A percentile compares a stretch with the other conserved stretches of the same genome.
Evolutionary conservation across 2,329 filamentous ascomycete species (phyloP).

Genomic region (Arthrobotrys entomopaga): DNA sequence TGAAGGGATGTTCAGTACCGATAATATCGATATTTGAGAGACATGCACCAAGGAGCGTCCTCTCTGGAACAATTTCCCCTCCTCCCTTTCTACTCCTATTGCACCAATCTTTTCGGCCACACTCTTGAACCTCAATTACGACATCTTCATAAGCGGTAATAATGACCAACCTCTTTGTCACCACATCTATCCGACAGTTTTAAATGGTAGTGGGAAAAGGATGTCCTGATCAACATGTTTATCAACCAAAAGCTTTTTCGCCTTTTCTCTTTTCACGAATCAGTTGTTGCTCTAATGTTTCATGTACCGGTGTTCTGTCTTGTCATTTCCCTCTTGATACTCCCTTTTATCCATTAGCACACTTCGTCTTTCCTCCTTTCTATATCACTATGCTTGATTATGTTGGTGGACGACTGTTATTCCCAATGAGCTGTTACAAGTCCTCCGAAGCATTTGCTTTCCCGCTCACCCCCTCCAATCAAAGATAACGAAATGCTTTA

Average conservation of each 20-base stretch:
- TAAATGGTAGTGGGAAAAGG: conserved; percentile 13
- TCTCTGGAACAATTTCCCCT: conserved; percentile 20
- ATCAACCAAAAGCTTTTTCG: conserved; percentile 26
- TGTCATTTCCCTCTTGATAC: conserved; percentile 31
- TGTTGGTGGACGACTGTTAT: conserved; percentile 41
- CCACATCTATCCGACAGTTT: conserved; percentile 10
- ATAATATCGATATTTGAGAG: conserved; percentile 72
- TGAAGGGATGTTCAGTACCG: conserved; percentile 72
- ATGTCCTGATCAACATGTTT: conserved; percentile 30
- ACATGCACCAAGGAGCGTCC: conserved; percentile 2
- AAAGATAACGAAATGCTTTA: no score
- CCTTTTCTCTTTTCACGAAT: conserved; percentile 15
- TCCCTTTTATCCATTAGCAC: conserved; percentile 32
- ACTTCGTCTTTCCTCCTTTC: conserved; percentile 42
- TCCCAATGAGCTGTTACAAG: conserved; percentile 27
- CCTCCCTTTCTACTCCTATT: conserved; percentile 10
- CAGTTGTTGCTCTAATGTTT: conserved; percentile 8
- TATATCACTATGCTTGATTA: conserved; percentile 50
- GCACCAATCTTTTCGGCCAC: neutral
- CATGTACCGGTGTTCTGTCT: conserved; percentile 44
- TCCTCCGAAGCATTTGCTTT: conserved; percentile 27
- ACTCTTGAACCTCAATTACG: neutral
- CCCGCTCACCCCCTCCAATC: neutral
- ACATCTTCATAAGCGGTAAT: conserved; percentile 13
- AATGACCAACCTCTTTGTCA: neutral